phyloP scores from a whole-genome alignment of 2,329 filamentous ascomycete species.

The Fusarium protoensiforme region DNA sequence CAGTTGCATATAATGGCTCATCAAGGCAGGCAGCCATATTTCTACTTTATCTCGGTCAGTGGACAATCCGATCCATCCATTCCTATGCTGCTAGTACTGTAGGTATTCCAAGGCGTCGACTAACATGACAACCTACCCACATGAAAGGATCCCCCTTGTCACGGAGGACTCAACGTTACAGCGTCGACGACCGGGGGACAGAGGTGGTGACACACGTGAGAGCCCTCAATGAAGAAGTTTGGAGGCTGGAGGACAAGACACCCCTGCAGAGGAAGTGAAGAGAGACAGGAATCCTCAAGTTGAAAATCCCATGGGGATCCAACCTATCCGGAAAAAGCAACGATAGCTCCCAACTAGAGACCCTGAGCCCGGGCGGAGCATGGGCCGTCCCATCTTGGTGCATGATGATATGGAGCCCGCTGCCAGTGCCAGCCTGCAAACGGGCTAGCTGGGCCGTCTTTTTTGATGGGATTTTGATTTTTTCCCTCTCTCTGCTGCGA shows the following conservation, averaged over 20 bases:
- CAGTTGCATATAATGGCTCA: constrained; percentile 7
- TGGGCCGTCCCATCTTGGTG: constrained; percentile 9
- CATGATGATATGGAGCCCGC: constrained; percentile 8
- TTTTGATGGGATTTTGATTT: constrained; percentile 1
- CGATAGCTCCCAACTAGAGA: constrained; percentile 7
- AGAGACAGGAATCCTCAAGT: neutral
- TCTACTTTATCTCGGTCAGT: neutral
- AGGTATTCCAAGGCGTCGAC: neutral
- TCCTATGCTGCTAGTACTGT: neutral
- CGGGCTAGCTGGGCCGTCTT: constrained; percentile 3
- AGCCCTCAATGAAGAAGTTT: neutral
- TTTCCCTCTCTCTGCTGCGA: neutral
- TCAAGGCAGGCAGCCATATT: neutral
- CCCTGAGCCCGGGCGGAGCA: constrained; percentile 17
- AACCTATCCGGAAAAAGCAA: constrained; percentile 21
- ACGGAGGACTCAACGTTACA: constrained; percentile 24
- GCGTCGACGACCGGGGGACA: neutral
- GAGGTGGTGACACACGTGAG: neutral
- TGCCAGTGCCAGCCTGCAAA: constrained; percentile 11
- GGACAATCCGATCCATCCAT: neutral
- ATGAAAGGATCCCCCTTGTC: neutral
- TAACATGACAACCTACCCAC: neutral
- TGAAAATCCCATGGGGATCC: neutral
- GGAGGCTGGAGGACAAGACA: neutral
- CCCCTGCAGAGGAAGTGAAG: neutral